Percentiles rank a stretch among this genome's conserved stretches.
phyloP scores from a whole-genome alignment of 768 basidiomycete species.

The Naganishia vaughanmartiniae region DNA sequence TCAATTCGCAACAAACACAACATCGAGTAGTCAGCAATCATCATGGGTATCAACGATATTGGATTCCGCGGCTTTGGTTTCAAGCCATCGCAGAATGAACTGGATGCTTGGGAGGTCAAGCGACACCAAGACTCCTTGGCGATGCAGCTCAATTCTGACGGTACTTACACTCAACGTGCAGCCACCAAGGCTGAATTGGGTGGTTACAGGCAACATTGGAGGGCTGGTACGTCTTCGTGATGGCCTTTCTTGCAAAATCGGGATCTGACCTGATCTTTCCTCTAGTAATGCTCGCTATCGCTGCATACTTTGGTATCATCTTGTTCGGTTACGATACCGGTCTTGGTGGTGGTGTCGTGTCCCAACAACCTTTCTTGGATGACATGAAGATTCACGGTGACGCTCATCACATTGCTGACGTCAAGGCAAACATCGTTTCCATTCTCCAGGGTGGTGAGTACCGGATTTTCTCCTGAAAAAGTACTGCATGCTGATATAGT shows the following conservation, averaged over 20 bases:
- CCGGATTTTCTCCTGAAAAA: not conserved
- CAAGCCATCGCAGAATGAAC: constrained; percentile 23
- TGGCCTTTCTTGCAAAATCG: not conserved
- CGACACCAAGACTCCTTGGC: constrained; percentile 21
- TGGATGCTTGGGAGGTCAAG: constrained; percentile 34
- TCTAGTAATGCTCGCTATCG: constrained; percentile 32
- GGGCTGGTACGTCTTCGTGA: not conserved
- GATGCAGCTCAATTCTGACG: constrained; percentile 20
- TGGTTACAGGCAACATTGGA: constrained; percentile 29
- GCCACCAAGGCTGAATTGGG: constrained; percentile 19
- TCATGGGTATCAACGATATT: constrained; percentile 22
- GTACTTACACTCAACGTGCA: constrained; percentile 9
- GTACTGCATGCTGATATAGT: constrained; percentile 7
- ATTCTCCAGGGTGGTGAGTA: constrained; percentile 67
- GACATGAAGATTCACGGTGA: constrained; percentile 60
- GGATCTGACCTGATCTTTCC: not conserved
- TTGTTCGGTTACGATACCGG: constrained; percentile 55
- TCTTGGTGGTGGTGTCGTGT: constrained; percentile 68
- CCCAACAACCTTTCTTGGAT: constrained; percentile 61
- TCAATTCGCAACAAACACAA: constrained; percentile 1
- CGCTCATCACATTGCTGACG: constrained; percentile 53
- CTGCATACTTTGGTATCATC: constrained; percentile 34
- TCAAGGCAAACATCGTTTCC: constrained; percentile 80
- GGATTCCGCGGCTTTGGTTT: constrained; percentile 24
- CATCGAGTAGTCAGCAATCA: constrained; percentile 5